Conservation (phyloP, 352 stramenopile genomes). For the Pythium brachiatum region DNA sequence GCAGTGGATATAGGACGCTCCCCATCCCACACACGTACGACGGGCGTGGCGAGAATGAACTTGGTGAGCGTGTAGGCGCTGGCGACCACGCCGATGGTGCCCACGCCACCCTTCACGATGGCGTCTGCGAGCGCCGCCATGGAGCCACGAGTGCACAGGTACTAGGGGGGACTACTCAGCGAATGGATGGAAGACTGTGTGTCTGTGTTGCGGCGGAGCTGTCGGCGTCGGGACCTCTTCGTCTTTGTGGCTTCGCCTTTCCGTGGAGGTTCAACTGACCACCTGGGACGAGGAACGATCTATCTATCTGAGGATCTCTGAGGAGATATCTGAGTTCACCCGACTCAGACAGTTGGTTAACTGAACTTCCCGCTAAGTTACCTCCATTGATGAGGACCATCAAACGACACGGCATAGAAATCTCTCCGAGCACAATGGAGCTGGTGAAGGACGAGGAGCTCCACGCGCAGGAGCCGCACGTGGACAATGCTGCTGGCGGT, state of each 20-base stretch:
- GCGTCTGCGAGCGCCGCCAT: slow-evolving; percentile 61
- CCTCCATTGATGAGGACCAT: slow-evolving; percentile 5
- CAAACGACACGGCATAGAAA: slow-evolving; percentile 12
- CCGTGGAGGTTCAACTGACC: slow-evolving; percentile 22
- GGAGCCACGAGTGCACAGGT: neutral
- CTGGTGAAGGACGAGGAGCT: neutral
- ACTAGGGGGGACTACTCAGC: no score
- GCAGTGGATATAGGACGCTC: neutral
- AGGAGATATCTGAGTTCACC: neutral
- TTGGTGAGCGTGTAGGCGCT: slow-evolving; percentile 78
- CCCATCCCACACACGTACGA: slow-evolving; percentile 34
- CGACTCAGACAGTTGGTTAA: neutral
- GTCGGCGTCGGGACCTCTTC: neutral
- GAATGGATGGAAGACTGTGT: neutral
- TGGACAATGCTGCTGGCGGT: neutral
- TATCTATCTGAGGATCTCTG: neutral
- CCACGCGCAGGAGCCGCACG: neutral
- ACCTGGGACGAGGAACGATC: slow-evolving; percentile 8
- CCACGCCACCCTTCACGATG: slow-evolving; percentile 67
- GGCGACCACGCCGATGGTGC: slow-evolving; percentile 65
- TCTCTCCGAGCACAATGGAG: neutral
- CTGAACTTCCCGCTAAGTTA: slow-evolving; percentile 2
- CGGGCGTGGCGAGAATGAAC: slow-evolving; percentile 71
- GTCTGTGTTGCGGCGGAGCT: neutral
- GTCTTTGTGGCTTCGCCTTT: neutral